A percentile compares a stretch with the other conserved stretches of the same genome.
phyloP scores from a whole-genome alignment of 768 basidiomycete genomes.

The Termitomyces titanicus region DNA sequence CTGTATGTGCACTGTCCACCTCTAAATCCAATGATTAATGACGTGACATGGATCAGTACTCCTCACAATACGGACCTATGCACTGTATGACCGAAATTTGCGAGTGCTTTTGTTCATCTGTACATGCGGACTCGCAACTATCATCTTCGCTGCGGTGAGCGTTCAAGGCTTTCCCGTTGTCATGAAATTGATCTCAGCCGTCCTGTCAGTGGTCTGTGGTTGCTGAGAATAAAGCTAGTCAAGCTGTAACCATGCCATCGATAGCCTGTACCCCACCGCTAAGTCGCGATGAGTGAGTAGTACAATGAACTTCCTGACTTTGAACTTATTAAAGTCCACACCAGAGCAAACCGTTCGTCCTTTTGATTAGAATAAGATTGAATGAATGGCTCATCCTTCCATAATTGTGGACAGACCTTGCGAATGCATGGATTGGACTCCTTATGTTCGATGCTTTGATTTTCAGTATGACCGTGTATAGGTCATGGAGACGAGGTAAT shows the following conservation, averaged over 20 bases:
- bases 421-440: conserved; percentile 34
- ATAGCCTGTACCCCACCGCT: neutral
- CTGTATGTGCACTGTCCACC: conserved; percentile 18
- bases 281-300: neutral
- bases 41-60: conserved; percentile 21
- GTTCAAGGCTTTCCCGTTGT: neutral
- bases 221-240: neutral
- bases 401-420: conserved; percentile 23
- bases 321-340: neutral
- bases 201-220: neutral
- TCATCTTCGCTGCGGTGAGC: conserved; percentile 12
- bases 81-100: conserved; percentile 32
- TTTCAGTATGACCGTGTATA: conserved; percentile 35
- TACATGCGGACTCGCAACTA: conserved; percentile 21
- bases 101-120: conserved; percentile 24
- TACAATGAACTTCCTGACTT: neutral
- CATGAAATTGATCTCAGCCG: neutral
- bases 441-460: conserved; percentile 36
- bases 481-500: conserved; percentile 22
- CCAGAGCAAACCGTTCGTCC: neutral
- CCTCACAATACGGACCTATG: conserved; percentile 38
- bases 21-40: neutral
- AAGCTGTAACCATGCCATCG: neutral
- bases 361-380: no score
- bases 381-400: neutral